Evolutionary conservation across 139 green algal species (phyloP).

Genomic region (Eudorina sp.): DNA sequence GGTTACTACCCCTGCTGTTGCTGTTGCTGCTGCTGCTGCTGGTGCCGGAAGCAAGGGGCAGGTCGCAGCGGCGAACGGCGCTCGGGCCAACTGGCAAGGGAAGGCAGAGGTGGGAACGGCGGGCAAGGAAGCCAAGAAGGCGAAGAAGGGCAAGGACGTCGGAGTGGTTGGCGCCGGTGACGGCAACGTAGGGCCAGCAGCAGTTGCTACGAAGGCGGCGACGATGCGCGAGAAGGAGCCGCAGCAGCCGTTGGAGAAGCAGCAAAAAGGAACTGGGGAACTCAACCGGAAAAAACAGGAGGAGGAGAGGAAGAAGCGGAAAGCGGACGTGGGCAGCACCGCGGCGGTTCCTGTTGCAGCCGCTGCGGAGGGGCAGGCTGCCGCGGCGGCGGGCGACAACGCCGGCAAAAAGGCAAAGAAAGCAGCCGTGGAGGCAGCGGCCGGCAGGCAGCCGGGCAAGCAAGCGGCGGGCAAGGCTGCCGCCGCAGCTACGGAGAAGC

Average conservation of each 20-base stretch:
- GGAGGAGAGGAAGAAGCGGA: background rate
- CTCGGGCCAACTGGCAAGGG: too few relatives aligned
- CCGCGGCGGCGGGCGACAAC: background rate
- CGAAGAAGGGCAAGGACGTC: background rate
- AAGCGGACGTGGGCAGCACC: background rate
- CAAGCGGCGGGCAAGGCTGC: background rate
- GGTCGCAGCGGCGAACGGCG: conserved; percentile 1
- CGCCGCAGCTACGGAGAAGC: background rate
- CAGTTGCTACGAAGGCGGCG: background rate
- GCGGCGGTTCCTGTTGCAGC: background rate
- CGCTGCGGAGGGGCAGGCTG: background rate
- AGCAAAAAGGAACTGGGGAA: background rate
- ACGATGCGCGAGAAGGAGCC: background rate
- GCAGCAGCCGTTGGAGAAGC: background rate
- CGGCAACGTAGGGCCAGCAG: background rate
- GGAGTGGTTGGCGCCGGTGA: background rate
- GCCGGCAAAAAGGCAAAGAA: conserved; percentile 12
- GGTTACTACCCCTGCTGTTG: too few relatives aligned
- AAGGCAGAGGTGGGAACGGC: background rate
- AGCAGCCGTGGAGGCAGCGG: background rate
- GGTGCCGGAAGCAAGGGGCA: too few relatives aligned
- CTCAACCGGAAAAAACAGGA: background rate
- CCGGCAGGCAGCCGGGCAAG: background rate
- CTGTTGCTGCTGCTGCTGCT: background rate
- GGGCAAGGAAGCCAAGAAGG: background rate